Conservation (phyloP, 371 early-diverging fungal species). For the Chytridiales sp. region DNA sequence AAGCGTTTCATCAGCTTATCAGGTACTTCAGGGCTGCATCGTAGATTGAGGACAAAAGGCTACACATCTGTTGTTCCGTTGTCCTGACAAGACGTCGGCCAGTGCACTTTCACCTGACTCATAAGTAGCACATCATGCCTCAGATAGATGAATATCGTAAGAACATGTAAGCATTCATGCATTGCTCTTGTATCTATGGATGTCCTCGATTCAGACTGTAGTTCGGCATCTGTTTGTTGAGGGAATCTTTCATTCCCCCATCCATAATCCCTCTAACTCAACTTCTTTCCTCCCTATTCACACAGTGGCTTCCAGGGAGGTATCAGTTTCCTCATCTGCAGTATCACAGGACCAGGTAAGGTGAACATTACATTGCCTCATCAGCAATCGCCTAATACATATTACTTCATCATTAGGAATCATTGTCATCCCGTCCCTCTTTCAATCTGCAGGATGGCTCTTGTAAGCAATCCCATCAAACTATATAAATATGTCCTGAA, state of each 20-base stretch:
- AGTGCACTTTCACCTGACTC: too few species aligned
- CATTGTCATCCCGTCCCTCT: constrained; percentile 36
- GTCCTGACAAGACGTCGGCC: too few species aligned
- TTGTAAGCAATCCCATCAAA: constrained; percentile 27
- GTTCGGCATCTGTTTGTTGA: background rate
- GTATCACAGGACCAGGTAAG: constrained; percentile 45
- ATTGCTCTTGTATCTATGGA: background rate
- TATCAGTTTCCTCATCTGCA: constrained; percentile 38
- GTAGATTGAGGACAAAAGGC: too few species aligned
- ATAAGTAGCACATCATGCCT: too few species aligned
- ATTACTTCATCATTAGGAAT: too few species aligned
- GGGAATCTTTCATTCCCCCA: background rate
- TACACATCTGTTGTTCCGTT: too few species aligned
- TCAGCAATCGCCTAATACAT: constrained; percentile 7
- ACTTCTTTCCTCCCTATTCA: background rate
- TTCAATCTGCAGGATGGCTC: constrained; percentile 46
- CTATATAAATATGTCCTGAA: background rate
- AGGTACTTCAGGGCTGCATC: too few species aligned
- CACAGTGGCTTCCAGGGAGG: constrained; percentile 43
- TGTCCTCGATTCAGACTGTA: background rate
- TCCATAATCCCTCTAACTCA: background rate
- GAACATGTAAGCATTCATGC: constrained; percentile 28
- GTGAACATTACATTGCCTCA: background rate
- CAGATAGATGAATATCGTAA: constrained; percentile 33
- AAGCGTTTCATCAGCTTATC: too few species aligned